These are phyloP conservation scores for Aspergillus candidus DNA, from an alignment of 2,329 filamentous ascomycete genomes.

Conservation along the genomic window DNA sequence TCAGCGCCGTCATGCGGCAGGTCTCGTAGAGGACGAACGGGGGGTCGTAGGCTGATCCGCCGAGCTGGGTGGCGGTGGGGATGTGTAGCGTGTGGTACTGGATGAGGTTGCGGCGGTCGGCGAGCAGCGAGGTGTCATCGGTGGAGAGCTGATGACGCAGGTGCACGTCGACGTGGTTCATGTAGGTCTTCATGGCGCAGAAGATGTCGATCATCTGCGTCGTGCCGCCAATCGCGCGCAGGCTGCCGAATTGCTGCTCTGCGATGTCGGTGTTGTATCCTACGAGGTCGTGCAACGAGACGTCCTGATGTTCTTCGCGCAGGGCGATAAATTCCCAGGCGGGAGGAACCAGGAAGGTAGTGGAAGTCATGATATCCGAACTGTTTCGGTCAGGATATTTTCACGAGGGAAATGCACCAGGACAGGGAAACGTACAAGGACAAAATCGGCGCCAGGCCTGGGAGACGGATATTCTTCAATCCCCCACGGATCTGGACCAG, in stretches of 20 bases:
- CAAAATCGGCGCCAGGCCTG: constrained; percentile 32
- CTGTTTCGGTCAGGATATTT: constrained; percentile 12
- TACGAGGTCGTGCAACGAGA: constrained; percentile 20
- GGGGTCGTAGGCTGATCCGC: constrained; percentile 13
- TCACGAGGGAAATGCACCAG: not conserved
- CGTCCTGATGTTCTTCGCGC: constrained; percentile 12
- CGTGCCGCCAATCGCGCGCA: constrained; percentile 23
- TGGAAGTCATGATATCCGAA: constrained; percentile 25
- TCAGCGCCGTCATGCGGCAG: constrained; percentile 30
- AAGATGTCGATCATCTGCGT: constrained; percentile 26
- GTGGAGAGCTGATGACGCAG: constrained; percentile 10
- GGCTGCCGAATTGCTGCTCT: constrained; percentile 19
- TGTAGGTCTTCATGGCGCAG: constrained; percentile 28
- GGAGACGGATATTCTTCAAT: constrained; percentile 29
- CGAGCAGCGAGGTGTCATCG: constrained; percentile 20
- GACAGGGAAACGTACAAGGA: constrained; percentile 28
- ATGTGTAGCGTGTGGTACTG: constrained; percentile 33
- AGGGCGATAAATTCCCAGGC: constrained; percentile 25
- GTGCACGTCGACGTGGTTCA: constrained; percentile 21
- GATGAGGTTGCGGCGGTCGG: constrained; percentile 36
- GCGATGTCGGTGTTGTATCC: constrained; percentile 21
- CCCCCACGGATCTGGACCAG: constrained; percentile 34
- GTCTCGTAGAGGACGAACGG: constrained; percentile 28
- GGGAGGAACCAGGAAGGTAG: constrained; percentile 18
- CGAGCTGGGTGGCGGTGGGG: constrained; percentile 19